phyloP scores from a whole-genome alignment of 768 basidiomycete species.

The Lepiota brunneoincarnata region DNA sequence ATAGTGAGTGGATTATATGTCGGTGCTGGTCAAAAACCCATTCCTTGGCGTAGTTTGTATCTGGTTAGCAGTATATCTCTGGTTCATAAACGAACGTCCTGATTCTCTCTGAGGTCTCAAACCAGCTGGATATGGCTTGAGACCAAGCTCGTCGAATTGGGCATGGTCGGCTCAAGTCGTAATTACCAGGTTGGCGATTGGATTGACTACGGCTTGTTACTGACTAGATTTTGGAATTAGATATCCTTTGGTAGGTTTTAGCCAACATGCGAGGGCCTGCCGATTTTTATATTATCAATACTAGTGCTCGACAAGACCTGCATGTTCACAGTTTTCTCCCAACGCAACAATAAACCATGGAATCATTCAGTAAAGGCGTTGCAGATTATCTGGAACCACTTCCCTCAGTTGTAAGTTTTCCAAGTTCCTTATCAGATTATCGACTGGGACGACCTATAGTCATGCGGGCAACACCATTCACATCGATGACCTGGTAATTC shows the following conservation, averaged over 20 bases:
- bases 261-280: neutral
- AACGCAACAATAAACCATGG: slow-evolving; percentile 69
- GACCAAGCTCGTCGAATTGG: slow-evolving; percentile 82
- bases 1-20: slow-evolving; percentile 41
- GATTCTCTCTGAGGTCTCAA: slow-evolving; percentile 55
- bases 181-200: slow-evolving; percentile 59
- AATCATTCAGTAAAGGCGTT: slow-evolving; percentile 80
- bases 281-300: neutral
- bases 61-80: slow-evolving; percentile 45
- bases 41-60: slow-evolving; percentile 57
- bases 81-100: neutral
- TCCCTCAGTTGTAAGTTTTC: slow-evolving; percentile 69
- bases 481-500: slow-evolving; percentile 73
- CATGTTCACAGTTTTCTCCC: slow-evolving; percentile 87
- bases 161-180: slow-evolving; percentile 70
- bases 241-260: slow-evolving; percentile 58
- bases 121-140: slow-evolving; percentile 91
- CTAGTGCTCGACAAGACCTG: slow-evolving; percentile 80
- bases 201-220: neutral
- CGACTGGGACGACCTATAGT: slow-evolving; percentile 28
- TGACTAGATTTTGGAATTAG: slow-evolving; percentile 23
- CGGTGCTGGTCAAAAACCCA: neutral
- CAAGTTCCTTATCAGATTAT: neutral
- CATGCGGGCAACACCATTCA: slow-evolving; percentile 77
- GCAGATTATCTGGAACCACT: slow-evolving; percentile 85